Base-by-base conservation (phyloP, 106 monocot genomes). In the Acorus gramineus region DNA sequence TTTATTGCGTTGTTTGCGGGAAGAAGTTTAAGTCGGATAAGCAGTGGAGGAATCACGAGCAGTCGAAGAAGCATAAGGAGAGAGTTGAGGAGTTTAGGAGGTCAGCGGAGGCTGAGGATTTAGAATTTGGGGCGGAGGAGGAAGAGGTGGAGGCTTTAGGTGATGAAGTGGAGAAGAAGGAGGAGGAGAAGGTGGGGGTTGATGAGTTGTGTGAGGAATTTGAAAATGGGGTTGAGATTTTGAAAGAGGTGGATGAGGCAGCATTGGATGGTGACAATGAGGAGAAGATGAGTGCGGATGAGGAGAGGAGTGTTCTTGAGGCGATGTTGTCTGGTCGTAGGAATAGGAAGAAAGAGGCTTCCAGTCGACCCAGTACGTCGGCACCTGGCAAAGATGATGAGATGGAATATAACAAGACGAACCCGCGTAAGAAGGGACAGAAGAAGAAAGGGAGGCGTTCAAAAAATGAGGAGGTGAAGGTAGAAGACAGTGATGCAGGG, bases 11-110 rank as follows among this genome's bases (percentile, higher is more conserved):
- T 10, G 88, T 68, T 11, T 98, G 98, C 65, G 84, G 71, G 65
- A 98, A 93, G 68, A 93, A 93, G 70, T 93, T 93, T 57, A 93
- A 89, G 77, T 93, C 93, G 1, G 86, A 93, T 64, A 93, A 89
- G 81, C 93, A 93, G 67, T 93, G 93, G 93, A 93, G 86, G 79
- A 93, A 93, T 59, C 93, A 93, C 45, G 93, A 93, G 81, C 93
- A 93, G 68, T 98, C 98, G 2, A 98, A 89, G 81, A 98, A 98
- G 71, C 98, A 98, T 55, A 72, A 46, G 69, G 92, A 89, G 14
- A 95, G 86, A 80, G 82, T 95, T 53, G 78, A 73, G 3, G 90
- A 89, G 70, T 63, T 95, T 42, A 81, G 66, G 66, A 62, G 67
- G 58, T 55, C 73, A 1, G 67, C 54, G 55, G 69, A 66, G 60